Evolutionary conservation across 2,329 filamentous ascomycete species (phyloP), one percentile per base, ranked within the genome.

Genomic region (Clarireedia hainanense): DNA sequence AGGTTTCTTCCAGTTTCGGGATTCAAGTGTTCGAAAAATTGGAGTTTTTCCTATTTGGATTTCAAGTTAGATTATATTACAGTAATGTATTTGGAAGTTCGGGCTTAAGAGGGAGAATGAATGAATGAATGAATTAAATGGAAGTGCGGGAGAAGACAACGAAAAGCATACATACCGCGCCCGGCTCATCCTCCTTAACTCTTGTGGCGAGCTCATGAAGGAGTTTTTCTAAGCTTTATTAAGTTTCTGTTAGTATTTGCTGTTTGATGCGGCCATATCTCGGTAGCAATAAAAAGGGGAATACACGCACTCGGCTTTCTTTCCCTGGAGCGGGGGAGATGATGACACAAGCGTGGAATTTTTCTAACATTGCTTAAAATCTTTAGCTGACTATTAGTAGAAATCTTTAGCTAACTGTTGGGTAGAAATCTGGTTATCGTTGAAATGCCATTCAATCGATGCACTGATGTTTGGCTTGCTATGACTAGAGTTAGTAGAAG

Each of bases 1-100:
- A 45, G 42, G 42, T 23, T 20, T 51, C 24, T 40, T 36, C 10
- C 46, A 37, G 58, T 47, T 52, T 52, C 9, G 20, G 42, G 42
- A 24, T 45, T 45, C 42, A 45, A 12, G 12, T 45, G 48, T 50
- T 37, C 46, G 9, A 50, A 50, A 45, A 45, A 45, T 45, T 45
- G 42, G 6, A 20, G 24, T 23, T 45, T 45, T 12, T 20, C 20
- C 42, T 45, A 24, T 45, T 45, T 45, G 4, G 20, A 45, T 24
- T 45, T 0, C 5, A 20, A 23, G 9, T 45, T 45, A 45, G 42
- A 20, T 45, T 20, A 7, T 6, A 26, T 45, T 45, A 20, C 20
- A 20, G 20, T 20, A 20, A 20, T 20, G 20, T 20, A 20, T 20
- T 26, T 45, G 7, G 20, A 12, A 45, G 5, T 10, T 17, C 6